Base-by-base conservation (phyloP, 2,329 filamentous ascomycete genomes). In the Monosporascus ibericus region DNA sequence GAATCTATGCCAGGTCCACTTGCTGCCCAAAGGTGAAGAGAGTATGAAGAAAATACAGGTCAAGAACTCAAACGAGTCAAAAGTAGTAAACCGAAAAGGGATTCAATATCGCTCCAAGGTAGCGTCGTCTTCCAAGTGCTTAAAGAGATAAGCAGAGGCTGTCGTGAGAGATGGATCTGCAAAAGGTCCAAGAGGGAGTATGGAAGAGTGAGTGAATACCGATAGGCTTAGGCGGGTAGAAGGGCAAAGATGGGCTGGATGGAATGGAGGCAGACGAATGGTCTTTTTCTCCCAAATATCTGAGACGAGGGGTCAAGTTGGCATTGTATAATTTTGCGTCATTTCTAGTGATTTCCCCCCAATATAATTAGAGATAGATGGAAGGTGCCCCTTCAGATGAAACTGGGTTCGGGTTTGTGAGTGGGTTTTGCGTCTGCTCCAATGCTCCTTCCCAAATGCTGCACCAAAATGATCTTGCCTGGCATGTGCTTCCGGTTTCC, bases 31-130 rank as follows among this genome's bases (percentile, higher is more conserved):
- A 6, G 18, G 18, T 18, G 11, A n/a, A n/a, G 25, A n/a, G 42
- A 17, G 7, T 17, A 27, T 3, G 42, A 46, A 46, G 25, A 8
- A 27, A 27, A 25, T 17, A 3, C 9, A 15, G 42, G 22, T 25
- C 42, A 30, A 46, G 42, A 46, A 46, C 42, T 27, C 11, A n/a
- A 20, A 20, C 7, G 20, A 17, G 22, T 46, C 42, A 46, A 46
- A 46, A 46, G 42, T 17, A 14, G 5, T 30, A 47, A 39, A 22
- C 44, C 20, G 50, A 36, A 24, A 34, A n/a, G 38, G 40, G 42
- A 48, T 51, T 51, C 46, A 57, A 55, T 52, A 44, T 48, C 48
- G 48, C 50, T 52, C 56, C 52, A 55, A 58, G 44, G 38, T 48
- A 52, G 49, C 42, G 18, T 42, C 44, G 49, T 52, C 49, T 51